Conservation (phyloP, 2,329 filamentous ascomycete species). For the Aspergillus piperis region DNA sequence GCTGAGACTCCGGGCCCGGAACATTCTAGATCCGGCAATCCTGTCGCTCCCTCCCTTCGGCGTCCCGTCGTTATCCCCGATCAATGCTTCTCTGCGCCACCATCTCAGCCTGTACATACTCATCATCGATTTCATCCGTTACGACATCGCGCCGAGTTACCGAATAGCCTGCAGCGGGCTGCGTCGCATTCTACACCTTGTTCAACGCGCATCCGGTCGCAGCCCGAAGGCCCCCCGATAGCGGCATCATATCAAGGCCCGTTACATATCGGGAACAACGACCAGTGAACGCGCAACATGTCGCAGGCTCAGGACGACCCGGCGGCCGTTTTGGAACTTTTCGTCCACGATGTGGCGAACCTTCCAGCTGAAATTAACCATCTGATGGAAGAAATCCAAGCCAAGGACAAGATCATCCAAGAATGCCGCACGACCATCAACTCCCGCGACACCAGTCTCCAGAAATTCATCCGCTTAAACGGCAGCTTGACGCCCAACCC, state of each 20-base stretch:
- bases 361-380: conserved; percentile 66
- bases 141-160: neutral
- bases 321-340: conserved; percentile 65
- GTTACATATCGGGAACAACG: neutral
- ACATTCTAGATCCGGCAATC: neutral
- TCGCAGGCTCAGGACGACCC: conserved; percentile 59
- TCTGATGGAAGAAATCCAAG: conserved; percentile 66
- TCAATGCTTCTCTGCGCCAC: neutral
- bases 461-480: conserved; percentile 66
- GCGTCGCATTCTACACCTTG: neutral
- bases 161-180: neutral
- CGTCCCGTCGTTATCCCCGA: neutral
- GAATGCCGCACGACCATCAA: conserved; percentile 59
- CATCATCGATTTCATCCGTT: neutral
- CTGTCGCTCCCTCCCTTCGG: neutral
- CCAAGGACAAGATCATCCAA: conserved; percentile 63
- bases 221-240: neutral
- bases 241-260: neutral
- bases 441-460: conserved; percentile 61
- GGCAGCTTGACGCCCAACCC: conserved; percentile 63
- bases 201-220: neutral
- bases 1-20: neutral
- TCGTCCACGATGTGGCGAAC: conserved; percentile 65
- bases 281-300: conserved; percentile 34
- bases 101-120: neutral